Evolutionary conservation across 2,329 filamentous ascomycete species (phyloP), one percentile per base, ranked within the genome.

Genomic region (Knufia petricola): DNA sequence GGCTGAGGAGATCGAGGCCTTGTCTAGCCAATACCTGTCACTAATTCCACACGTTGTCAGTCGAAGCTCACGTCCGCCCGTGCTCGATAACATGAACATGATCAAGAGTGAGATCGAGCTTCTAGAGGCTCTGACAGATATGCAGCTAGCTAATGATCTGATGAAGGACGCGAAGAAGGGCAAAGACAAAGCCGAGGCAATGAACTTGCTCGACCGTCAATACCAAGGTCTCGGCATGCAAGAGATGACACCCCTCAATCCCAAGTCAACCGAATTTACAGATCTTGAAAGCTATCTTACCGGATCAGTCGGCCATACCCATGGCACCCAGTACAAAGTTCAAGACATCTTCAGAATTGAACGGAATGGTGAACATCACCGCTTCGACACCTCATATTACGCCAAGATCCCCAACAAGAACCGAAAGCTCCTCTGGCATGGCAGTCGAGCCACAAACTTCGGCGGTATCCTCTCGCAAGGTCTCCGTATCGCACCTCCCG

Each of bases 401-500:
- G 64, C 76, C 19, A 73, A 69, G 1, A 59, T 74, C 41, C 62
- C 72, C 8, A 68, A 73, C n/a, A 77, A 76, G 41, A 78, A 92
- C 61, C 78, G 84, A 20, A 79, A 85, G 15, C 78, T 94, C 1
- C 74, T 95, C 2, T 95, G 88, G 88, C 88, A 94, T 62, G 87
- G 88, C 13, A 89, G 85, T 13, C 81, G 87, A 28, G 77, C 75
- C 26, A 92, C 85, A 46, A 94, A 94, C 63, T 94, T 82, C 56
- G 87, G 84, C 60, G 88, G 87, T 60, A 95, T 95, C 51, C 77
- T 94, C 36, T 84, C 81, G 50, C 86, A 94, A 64, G 88, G 88
- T 55, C 76, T 95, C 4, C 84, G 87, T n/a, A 94, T 94, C 55
- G 88, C 88, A 4, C 88, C 88, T 0, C 69, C 69, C 1, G 70